Conservation (phyloP, 1,284 basidiomycete genomes). For the Ceratobasidium sp. region DNA sequence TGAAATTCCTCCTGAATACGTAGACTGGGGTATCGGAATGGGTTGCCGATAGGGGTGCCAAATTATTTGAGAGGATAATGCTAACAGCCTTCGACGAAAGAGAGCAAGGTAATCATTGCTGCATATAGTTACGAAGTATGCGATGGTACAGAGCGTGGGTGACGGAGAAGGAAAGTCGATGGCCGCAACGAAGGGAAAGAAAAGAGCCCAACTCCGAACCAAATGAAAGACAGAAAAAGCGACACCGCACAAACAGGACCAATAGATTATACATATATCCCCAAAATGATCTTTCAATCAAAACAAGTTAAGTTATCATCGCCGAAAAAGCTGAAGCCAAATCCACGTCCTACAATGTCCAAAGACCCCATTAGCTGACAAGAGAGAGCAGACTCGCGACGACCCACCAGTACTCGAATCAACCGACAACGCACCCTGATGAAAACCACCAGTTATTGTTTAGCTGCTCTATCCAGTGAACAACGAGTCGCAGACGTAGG, state of each 20-base stretch:
- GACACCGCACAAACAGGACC: conserved; percentile 7
- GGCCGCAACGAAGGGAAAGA: neutral
- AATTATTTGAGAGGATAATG: neutral
- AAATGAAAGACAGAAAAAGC: neutral
- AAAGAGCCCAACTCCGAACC: neutral
- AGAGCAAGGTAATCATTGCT: conserved; percentile 2
- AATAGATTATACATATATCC: conserved; percentile 42
- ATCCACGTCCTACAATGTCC: conserved; percentile 18
- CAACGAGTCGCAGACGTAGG: conserved; percentile 83
- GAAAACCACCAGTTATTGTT: conserved; percentile 74
- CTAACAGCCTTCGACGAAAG: neutral
- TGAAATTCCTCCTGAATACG: neutral
- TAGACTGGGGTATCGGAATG: neutral
- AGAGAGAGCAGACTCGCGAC: neutral
- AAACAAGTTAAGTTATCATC: conserved; percentile 37
- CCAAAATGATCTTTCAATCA: conserved; percentile 30
- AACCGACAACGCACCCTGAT: conserved; percentile 56
- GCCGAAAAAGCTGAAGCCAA: conserved; percentile 41
- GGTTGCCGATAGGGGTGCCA: too few species aligned
- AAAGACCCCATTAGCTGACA: neutral
- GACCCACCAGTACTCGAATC: conserved; percentile 33
- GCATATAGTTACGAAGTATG: conserved; percentile 43
- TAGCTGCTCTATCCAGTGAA: conserved; percentile 92
- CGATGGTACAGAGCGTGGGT: conserved; percentile 35
- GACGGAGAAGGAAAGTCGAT: conserved; percentile 18